These are phyloP conservation scores for Straminergon stramineum DNA, from an alignment of 225 moss, liverwort and hornwort genomes.

Conservation along the genomic window DNA sequence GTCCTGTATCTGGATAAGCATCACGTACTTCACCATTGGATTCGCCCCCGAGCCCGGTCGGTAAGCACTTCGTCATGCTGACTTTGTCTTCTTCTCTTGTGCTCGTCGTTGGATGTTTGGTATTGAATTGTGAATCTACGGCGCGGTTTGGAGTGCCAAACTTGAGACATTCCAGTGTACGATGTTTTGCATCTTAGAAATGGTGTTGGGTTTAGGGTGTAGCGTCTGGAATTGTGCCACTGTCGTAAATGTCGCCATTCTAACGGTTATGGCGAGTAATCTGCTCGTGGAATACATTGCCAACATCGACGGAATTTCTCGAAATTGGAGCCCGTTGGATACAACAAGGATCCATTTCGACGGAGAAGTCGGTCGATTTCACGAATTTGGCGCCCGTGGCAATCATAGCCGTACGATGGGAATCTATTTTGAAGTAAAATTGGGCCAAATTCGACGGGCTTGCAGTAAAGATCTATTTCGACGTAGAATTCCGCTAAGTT, in stretches of 20 bases:
- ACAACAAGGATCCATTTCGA: too few species aligned
- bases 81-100: not conserved
- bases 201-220: not conserved
- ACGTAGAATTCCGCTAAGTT: not conserved
- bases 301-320: not conserved
- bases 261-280: not conserved
- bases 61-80: not conserved
- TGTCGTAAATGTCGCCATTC: not conserved
- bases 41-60: conserved; percentile 45
- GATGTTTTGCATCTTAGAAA: not conserved
- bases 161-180: not conserved
- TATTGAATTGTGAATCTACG: not conserved
- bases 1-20: conserved; percentile 6
- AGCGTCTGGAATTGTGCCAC: not conserved
- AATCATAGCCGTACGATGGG: too few species aligned
- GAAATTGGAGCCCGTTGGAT: not conserved
- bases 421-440: not conserved
- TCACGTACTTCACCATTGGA: conserved; percentile 65
- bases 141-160: not conserved
- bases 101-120: not conserved
- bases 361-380: not conserved
- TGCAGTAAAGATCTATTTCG: not conserved
- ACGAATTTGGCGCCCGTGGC: not conserved
- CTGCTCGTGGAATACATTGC: not conserved
- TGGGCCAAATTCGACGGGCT: not conserved